phyloP scores from a whole-genome alignment of 2,329 filamentous ascomycete genomes.

The Byssochlamys sp. region DNA sequence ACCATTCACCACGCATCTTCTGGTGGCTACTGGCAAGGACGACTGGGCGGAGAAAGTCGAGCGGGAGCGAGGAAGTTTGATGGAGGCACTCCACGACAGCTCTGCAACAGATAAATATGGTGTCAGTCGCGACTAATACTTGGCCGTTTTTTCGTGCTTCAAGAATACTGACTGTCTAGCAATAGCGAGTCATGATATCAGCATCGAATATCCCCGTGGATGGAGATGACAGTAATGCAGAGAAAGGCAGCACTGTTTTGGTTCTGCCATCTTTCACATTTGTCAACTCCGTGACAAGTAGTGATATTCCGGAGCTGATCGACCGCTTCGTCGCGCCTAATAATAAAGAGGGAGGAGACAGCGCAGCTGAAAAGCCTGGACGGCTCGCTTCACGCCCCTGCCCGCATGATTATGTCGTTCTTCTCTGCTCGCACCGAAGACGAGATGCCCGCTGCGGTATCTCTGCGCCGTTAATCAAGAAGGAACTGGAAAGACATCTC shows the following conservation, averaged over 20 bases:
- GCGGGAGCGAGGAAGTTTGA: slow-evolving; percentile 40
- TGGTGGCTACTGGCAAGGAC: slow-evolving; percentile 29
- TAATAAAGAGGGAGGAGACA: slow-evolving; percentile 47
- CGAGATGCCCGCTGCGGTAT: slow-evolving; percentile 87
- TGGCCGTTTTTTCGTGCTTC: no score
- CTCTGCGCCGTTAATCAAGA: slow-evolving; percentile 68
- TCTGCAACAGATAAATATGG: slow-evolving; percentile 56
- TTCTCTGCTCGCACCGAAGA: slow-evolving; percentile 80
- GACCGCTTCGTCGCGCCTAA: slow-evolving; percentile 53
- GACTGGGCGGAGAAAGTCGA: slow-evolving; percentile 30
- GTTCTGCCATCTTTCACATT: slow-evolving; percentile 73
- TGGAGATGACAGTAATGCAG: slow-evolving; percentile 1
- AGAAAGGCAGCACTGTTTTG: slow-evolving; percentile 58
- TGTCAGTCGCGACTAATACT: slow-evolving; percentile 35
- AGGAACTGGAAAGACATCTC: slow-evolving; percentile 74
- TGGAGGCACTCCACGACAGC: slow-evolving; percentile 37
- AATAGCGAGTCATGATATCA: slow-evolving; percentile 26
- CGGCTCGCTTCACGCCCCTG: slow-evolving; percentile 47
- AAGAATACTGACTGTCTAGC: not conserved
- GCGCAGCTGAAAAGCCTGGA: slow-evolving; percentile 34
- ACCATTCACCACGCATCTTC: slow-evolving; percentile 24
- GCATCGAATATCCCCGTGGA: slow-evolving; percentile 22
- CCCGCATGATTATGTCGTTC: slow-evolving; percentile 70
- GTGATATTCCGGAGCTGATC: slow-evolving; percentile 56
- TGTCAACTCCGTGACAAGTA: slow-evolving; percentile 65